These are phyloP conservation scores for Aphanocladium album DNA, from an alignment of 2,329 filamentous ascomycete genomes.

Conservation along the genomic window DNA sequence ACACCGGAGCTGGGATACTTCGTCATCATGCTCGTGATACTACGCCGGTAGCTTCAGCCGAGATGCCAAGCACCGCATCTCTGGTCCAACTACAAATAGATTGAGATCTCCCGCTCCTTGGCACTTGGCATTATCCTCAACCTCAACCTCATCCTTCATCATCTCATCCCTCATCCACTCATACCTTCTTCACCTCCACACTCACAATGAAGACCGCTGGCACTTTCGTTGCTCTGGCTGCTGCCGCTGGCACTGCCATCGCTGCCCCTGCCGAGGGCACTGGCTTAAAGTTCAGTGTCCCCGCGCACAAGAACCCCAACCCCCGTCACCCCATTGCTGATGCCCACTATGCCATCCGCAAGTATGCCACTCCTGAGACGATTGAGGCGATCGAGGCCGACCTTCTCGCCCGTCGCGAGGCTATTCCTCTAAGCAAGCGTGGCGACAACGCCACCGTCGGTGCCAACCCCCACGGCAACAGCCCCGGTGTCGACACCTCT, in stretches of 20 bases:
- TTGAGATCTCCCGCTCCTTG: background rate
- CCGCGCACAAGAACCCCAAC: background rate
- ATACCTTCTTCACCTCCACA: background rate
- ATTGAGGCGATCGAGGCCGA: background rate
- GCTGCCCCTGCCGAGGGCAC: constrained; percentile 1
- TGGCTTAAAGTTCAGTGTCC: constrained; percentile 7
- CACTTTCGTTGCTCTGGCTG: constrained; percentile 8
- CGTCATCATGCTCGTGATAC: background rate
- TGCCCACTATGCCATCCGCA: background rate
- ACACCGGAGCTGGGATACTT: background rate
- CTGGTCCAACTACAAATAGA: background rate
- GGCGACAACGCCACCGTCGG: constrained; percentile 4
- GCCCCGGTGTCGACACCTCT: constrained; percentile 1
- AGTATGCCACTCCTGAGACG: background rate
- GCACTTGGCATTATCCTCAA: constrained; percentile 1
- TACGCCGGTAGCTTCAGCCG: background rate
- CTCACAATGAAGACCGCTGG: constrained; percentile 7
- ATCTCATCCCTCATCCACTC: background rate
- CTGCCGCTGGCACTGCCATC: background rate
- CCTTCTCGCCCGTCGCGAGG: background rate
- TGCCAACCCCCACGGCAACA: constrained; percentile 1
- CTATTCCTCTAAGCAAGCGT: background rate
- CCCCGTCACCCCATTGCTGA: constrained; percentile 4
- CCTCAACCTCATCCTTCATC: background rate
- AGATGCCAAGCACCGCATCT: constrained; percentile 1